Conservation (phyloP, 2,329 filamentous ascomycete genomes). For the Fusarium temperatum region DNA sequence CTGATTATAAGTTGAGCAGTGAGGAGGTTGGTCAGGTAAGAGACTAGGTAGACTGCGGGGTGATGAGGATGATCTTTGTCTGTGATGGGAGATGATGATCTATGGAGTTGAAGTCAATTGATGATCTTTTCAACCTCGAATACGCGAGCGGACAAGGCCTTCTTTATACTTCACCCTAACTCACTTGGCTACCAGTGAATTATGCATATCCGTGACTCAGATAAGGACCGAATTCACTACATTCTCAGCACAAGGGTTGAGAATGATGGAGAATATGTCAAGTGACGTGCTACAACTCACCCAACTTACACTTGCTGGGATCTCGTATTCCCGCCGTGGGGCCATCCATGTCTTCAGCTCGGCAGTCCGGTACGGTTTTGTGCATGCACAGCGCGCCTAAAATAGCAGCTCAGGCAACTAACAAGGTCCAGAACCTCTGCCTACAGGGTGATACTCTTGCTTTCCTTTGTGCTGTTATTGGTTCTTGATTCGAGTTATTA, state of each 20-base stretch:
- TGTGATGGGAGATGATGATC: conserved; percentile 11
- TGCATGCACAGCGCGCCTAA: conserved; percentile 14
- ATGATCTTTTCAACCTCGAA: background rate
- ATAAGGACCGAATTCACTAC: conserved; percentile 27
- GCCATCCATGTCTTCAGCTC: conserved; percentile 19
- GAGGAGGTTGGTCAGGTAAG: conserved; percentile 17
- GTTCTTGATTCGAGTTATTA: conserved; percentile 1
- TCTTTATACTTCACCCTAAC: conserved; percentile 26
- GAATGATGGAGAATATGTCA: conserved; percentile 20
- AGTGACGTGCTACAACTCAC: conserved; percentile 37
- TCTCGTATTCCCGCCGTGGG: conserved; percentile 38
- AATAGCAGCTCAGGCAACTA: conserved; percentile 12
- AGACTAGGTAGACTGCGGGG: conserved; percentile 2
- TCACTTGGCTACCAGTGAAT: background rate
- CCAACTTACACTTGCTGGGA: background rate
- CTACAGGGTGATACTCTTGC: background rate
- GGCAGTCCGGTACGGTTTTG: conserved; percentile 10
- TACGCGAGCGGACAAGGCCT: conserved; percentile 5
- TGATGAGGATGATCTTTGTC: conserved; percentile 30
- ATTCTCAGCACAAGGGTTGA: conserved; percentile 25
- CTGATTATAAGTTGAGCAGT: background rate
- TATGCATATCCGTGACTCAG: background rate
- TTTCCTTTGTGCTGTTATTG: background rate
- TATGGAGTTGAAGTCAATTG: conserved; percentile 13
- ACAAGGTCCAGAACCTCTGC: conserved; percentile 1